Conservation (phyloP, 495 filamentous ascomycete genomes). For the Daldinia bambusicola region DNA sequence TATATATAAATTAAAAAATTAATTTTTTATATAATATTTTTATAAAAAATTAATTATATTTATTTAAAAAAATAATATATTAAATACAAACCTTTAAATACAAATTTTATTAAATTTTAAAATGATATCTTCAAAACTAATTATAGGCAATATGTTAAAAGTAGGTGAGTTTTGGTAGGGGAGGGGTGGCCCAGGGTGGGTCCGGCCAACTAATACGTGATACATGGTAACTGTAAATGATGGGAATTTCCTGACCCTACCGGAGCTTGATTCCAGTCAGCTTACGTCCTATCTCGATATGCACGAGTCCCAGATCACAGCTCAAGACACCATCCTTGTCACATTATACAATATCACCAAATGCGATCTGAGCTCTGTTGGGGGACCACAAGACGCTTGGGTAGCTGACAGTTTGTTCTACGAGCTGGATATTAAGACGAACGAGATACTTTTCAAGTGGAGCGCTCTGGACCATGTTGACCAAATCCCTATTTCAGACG, state of each 20-base stretch:
- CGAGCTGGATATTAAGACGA: conserved; percentile 36
- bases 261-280: conserved; percentile 22
- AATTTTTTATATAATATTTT: too few species aligned
- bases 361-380: conserved; percentile 51
- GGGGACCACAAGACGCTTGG: conserved; percentile 46
- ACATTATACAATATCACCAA: conserved; percentile 51
- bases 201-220: too few species aligned
- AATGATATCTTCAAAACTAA: too few species aligned
- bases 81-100: too few species aligned
- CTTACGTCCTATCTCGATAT: conserved; percentile 40
- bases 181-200: too few species aligned
- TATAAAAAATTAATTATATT: too few species aligned
- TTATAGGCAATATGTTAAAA: too few species aligned
- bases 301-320: conserved; percentile 60
- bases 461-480: conserved; percentile 23
- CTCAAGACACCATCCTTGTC: conserved; percentile 57
- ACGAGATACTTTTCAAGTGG: conserved; percentile 35
- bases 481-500: conserved; percentile 30
- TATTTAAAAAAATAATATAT: too few species aligned
- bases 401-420: conserved; percentile 38
- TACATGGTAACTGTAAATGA: conserved; percentile 4
- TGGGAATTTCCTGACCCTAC: conserved; percentile 30
- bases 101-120: too few species aligned
- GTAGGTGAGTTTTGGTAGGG: too few species aligned
- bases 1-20: too few species aligned